Base-by-base conservation (phyloP, 2,329 filamentous ascomycete genomes). In the Exophiala phaeomuriformis region DNA sequence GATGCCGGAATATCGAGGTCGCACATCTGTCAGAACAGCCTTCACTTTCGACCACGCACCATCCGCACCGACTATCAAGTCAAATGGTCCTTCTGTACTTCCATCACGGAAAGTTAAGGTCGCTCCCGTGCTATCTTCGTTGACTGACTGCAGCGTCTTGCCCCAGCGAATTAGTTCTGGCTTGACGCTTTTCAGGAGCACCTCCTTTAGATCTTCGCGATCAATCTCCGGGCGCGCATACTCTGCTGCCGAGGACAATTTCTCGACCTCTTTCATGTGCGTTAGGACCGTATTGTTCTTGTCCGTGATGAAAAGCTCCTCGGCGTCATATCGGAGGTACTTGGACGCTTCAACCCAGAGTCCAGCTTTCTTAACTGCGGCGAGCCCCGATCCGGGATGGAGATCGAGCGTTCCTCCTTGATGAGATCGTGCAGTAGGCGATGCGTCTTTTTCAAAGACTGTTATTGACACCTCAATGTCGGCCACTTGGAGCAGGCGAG, bases 351-450 rank as follows among this genome's bases (percentile, higher is more conserved):
- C 71, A 64, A 69, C 77, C 4, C 82, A 65, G 0, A 19, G 19
- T 19, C 71, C 72, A 3, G 77, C 76, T 52, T 76, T 73, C 49
- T 72, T 72, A 45, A 82, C 63, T 0, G 78, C 78, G 66, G 32
- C 81, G 72, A 0, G 79, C 79, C 1, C 74, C 75, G 2, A 67
- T 58, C 0, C 72, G 72, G 57, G 33, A 36, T 82, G 78, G 5
- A 83, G 65, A 60, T 82, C 79, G 2, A 83, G 71, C 3, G 69
- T 75, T 5, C 79, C 78, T 32, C 78, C 78, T 61, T 80, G 75
- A 30, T 52, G 4, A 40, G 75, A 70, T 50, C 72, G 72, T 19
- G 19, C 19, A 55, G 73, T 60, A n/a, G 71, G 69, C 2, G 70
- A 69, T 19, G 51, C 57, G 28, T 66, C 61, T 43, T 70, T 67